Base-by-base conservation (phyloP, 768 basidiomycete genomes). In the Lentinula edodes region DNA sequence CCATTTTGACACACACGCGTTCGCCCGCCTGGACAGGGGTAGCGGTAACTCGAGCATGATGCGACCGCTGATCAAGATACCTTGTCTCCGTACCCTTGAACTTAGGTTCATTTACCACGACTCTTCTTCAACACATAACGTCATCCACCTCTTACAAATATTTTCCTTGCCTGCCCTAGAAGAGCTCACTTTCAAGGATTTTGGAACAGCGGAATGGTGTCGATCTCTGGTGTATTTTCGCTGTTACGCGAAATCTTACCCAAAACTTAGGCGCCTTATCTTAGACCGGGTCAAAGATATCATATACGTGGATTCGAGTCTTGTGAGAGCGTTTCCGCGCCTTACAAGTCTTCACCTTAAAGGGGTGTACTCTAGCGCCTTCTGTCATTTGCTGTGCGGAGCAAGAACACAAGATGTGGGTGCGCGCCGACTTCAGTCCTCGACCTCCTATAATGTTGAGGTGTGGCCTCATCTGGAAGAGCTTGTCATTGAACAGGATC, bases 211-310 rank as follows among this genome's bases (percentile, higher is more conserved):
- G 20, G 63, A 63, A 38, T 63, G 63, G 63, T 63, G 63, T 50
- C 63, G 63, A 13, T 52, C 53, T 35, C 50, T 63, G 9, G 63
- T 63, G 35, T 63, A 63, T 53, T 63, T 63, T 56, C 63, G 63
- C 39, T 54, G 43, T 43, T 55, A 63, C 59, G 53, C 57, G 39
- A 61, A 36, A 28, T 54, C 42, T 2, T 63, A 54, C 48, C 63
- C 63, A 13, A 39, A 55, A 28, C 63, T 63, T 10, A 60, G 46
- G 28, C 55, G 50, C 23, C 60, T 63, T 20, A 41, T 52, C 8
- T 46, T 63, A 5, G 52, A 58, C 18, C 28, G 32, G 18, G 58
- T 63, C 35, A 63, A 61, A 51, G 59, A 52, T 4, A 52, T 63
- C 16, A 63, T 63, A 4, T 60, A 52, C 18, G 63, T 63, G 15